Evolutionary conservation across 1,284 basidiomycete genomes (phyloP).

Genomic region (Cystobasidiaceae sp.): DNA sequence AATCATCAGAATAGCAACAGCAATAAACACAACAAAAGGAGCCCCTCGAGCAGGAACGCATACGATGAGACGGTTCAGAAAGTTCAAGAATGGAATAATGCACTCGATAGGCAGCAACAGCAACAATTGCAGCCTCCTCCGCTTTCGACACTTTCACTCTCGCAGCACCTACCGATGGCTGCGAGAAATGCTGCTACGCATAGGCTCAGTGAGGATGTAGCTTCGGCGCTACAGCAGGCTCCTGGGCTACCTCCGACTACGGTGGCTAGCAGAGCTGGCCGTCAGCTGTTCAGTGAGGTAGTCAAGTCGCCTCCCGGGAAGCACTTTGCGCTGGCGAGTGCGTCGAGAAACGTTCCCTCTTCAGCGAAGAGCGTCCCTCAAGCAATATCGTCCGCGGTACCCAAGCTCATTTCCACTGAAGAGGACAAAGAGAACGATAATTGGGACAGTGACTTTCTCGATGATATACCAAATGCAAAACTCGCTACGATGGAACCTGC

Average conservation of each 20-base stretch:
- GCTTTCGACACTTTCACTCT: neutral
- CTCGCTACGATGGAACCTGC: slow-evolving; percentile 51
- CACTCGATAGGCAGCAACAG: slow-evolving; percentile 55
- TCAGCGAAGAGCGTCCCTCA: no score
- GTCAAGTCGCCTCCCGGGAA: neutral
- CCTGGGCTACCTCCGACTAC: neutral
- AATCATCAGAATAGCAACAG: no score
- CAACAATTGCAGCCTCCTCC: neutral
- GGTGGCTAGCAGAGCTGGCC: neutral
- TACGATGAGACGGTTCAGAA: slow-evolving; percentile 90
- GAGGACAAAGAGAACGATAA: slow-evolving; percentile 76
- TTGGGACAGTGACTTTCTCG: slow-evolving; percentile 97
- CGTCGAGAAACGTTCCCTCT: no score
- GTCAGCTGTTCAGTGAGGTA: neutral
- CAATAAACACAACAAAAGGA: no score
- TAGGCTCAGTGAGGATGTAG: slow-evolving; percentile 29
- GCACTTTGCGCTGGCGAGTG: no score
- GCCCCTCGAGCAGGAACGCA: slow-evolving; percentile 17
- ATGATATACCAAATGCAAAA: slow-evolving; percentile 80
- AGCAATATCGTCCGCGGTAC: neutral
- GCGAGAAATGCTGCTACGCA: no score
- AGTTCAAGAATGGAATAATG: slow-evolving; percentile 98
- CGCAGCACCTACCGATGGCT: no score
- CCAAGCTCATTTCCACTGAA: slow-evolving; percentile 35
- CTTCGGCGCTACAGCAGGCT: slow-evolving; percentile 12